Evolutionary conservation across 345 rosid species (phyloP).

Genomic region (Geranium brycei): DNA sequence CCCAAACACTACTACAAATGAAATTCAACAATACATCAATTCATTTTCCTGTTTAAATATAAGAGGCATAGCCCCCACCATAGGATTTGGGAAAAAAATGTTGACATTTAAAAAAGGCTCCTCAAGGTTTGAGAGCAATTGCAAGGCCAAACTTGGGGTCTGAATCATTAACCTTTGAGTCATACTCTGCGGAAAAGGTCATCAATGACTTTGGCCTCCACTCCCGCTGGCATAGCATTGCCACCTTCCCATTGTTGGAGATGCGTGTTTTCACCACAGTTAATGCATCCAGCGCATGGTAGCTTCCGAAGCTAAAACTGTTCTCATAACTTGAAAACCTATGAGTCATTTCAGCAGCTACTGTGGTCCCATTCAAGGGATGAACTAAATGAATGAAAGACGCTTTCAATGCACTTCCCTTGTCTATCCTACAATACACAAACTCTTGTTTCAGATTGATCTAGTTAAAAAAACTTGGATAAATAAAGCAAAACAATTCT

Average conservation of each 20-base stretch:
- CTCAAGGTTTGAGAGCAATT: slow-evolving; percentile 63
- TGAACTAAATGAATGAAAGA: slow-evolving; percentile 52
- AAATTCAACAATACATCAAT: slow-evolving; percentile 3
- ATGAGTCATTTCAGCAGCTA: slow-evolving; percentile 68
- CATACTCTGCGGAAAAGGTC: slow-evolving; percentile 61
- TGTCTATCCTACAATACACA: slow-evolving; percentile 41
- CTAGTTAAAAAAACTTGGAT: not conserved
- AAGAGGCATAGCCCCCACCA: slow-evolving; percentile 7
- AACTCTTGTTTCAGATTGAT: not conserved
- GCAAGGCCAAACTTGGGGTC: slow-evolving; percentile 64
- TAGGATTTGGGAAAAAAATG: slow-evolving; percentile 10
- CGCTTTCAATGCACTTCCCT: slow-evolving; percentile 59
- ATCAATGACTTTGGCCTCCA: slow-evolving; percentile 72
- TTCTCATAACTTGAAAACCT: slow-evolving; percentile 42
- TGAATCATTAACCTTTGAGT: slow-evolving; percentile 38
- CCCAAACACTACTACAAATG: slow-evolving; percentile 5
- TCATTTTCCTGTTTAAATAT: slow-evolving; percentile 8
- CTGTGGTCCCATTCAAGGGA: slow-evolving; percentile 25
- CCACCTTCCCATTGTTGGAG: slow-evolving; percentile 49
- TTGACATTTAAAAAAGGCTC: not conserved
- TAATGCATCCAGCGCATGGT: slow-evolving; percentile 38
- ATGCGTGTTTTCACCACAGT: slow-evolving; percentile 50
- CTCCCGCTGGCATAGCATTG: slow-evolving; percentile 48
- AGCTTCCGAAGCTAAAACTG: slow-evolving; percentile 52
- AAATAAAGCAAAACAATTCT: not conserved